Conservation (phyloP, 768 basidiomycete species). For the Lyophyllum decastes region DNA sequence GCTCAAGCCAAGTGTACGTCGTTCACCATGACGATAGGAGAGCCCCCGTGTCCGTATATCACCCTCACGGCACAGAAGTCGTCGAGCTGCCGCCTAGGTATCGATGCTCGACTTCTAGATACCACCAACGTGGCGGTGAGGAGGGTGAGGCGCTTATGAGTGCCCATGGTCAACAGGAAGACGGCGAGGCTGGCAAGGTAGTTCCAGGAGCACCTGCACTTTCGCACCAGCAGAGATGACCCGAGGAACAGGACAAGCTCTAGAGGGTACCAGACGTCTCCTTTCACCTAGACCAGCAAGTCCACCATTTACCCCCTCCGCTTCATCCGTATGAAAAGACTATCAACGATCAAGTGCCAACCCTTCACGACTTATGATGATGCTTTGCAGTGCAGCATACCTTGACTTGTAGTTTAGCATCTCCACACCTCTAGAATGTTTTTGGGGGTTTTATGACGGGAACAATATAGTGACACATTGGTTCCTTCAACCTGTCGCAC, state of each 20-base stretch:
- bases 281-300: background rate
- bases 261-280: too few relatives aligned
- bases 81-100: slow-evolving; percentile 64
- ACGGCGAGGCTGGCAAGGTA: slow-evolving; percentile 10
- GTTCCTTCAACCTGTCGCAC: background rate
- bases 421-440: background rate
- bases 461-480: background rate
- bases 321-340: background rate
- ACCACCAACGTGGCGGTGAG: slow-evolving; percentile 17
- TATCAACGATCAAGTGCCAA: background rate
- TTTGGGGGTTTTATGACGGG: background rate
- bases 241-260: slow-evolving; percentile 19
- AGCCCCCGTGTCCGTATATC: slow-evolving; percentile 59
- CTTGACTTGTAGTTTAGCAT: background rate
- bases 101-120: slow-evolving; percentile 9
- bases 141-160: slow-evolving; percentile 12
- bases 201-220: background rate
- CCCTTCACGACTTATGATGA: background rate
- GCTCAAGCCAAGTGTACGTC: slow-evolving; percentile 45
- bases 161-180: slow-evolving; percentile 20
- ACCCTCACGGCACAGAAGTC: slow-evolving; percentile 54
- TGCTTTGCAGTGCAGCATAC: background rate
- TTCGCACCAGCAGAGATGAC: slow-evolving; percentile 24
- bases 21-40: slow-evolving; percentile 63
- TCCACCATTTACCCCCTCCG: too few relatives aligned